Evolutionary conservation across 2,329 filamentous ascomycete genomes (phyloP).

Genomic region (Fusarium nelsonii): DNA sequence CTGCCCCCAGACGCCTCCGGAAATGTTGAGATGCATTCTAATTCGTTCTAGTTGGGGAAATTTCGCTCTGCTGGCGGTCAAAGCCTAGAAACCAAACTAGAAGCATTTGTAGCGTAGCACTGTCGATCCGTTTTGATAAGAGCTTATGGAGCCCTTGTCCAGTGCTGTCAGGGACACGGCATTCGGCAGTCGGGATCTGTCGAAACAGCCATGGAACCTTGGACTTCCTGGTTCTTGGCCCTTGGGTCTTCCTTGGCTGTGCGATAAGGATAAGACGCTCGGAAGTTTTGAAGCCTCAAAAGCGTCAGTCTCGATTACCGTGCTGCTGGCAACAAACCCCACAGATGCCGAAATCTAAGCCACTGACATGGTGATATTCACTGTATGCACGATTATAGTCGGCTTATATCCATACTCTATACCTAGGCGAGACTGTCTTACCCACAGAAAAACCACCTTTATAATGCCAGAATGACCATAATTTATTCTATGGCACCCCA

Average conservation of each 20-base stretch:
- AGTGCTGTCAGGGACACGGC: conserved; percentile 30
- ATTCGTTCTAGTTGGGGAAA: conserved; percentile 20
- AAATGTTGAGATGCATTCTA: conserved; percentile 35
- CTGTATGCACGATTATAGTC: background rate
- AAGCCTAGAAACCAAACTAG: conserved; percentile 23
- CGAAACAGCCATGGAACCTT: conserved; percentile 2
- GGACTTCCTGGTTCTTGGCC: background rate
- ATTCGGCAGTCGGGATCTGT: conserved; percentile 33
- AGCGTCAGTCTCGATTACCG: background rate
- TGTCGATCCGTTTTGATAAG: conserved; percentile 33
- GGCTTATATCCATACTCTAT: too few relatives aligned
- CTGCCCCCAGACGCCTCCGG: conserved; percentile 20
- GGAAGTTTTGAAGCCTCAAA: background rate
- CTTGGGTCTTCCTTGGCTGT: background rate
- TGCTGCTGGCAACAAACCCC: background rate
- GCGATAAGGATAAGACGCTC: conserved; percentile 5
- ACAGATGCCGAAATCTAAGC: background rate
- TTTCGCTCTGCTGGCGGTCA: conserved; percentile 24
- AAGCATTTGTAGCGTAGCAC: conserved; percentile 20
- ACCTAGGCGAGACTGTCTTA: background rate
- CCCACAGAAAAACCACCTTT: background rate
- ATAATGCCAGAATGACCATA: conserved; percentile 5
- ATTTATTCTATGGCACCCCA: conserved; percentile 15
- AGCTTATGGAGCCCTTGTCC: conserved; percentile 13
- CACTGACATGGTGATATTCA: background rate